A percentile compares a stretch with the other conserved stretches of the same genome.
These are phyloP conservation scores for Beauveria sp. DNA, from an alignment of 2,329 filamentous ascomycete genomes.

Conservation along the genomic window DNA sequence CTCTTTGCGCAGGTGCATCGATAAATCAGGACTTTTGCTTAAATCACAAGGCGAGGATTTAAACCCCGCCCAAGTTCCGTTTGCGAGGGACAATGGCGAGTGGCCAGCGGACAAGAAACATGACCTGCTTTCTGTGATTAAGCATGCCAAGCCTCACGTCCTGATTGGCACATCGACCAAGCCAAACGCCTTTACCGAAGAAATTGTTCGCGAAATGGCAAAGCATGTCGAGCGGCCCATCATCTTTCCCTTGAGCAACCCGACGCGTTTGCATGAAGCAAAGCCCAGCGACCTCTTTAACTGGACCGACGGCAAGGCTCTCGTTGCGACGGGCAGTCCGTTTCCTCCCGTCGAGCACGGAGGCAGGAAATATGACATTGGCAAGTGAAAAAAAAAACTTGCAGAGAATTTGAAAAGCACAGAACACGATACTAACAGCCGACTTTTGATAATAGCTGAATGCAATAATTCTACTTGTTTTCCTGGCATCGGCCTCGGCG, in stretches of 20 bases:
- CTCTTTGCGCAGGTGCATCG: slow-evolving; percentile 46
- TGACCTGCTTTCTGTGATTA: slow-evolving; percentile 58
- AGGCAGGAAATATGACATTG: slow-evolving; percentile 42
- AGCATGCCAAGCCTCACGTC: slow-evolving; percentile 68
- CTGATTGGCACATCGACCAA: slow-evolving; percentile 76
- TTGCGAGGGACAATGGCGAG: slow-evolving; percentile 54
- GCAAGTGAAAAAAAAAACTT: background rate
- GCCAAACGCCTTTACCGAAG: slow-evolving; percentile 38
- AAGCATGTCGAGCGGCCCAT: slow-evolving; percentile 65
- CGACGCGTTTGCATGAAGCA: slow-evolving; percentile 76
- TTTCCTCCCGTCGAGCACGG: slow-evolving; percentile 60
- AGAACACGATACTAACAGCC: background rate
- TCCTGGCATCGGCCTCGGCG: slow-evolving; percentile 76
- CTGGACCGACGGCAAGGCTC: slow-evolving; percentile 71
- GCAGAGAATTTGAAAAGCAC: too few relatives aligned
- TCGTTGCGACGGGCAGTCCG: slow-evolving; percentile 78
- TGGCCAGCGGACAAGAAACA: slow-evolving; percentile 50
- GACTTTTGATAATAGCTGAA: slow-evolving; percentile 39
- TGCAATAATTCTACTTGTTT: slow-evolving; percentile 87
- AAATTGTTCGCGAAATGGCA: slow-evolving; percentile 40
- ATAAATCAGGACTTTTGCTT: slow-evolving; percentile 71
- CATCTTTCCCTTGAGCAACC: slow-evolving; percentile 77
- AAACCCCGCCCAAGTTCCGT: slow-evolving; percentile 52
- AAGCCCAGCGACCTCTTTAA: slow-evolving; percentile 65
- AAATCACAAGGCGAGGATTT: slow-evolving; percentile 51